A percentile compares a stretch with the other conserved stretches of the same genome.
phyloP scores from a whole-genome alignment of 257 asterid species.

The Buddleja alternifolia region DNA sequence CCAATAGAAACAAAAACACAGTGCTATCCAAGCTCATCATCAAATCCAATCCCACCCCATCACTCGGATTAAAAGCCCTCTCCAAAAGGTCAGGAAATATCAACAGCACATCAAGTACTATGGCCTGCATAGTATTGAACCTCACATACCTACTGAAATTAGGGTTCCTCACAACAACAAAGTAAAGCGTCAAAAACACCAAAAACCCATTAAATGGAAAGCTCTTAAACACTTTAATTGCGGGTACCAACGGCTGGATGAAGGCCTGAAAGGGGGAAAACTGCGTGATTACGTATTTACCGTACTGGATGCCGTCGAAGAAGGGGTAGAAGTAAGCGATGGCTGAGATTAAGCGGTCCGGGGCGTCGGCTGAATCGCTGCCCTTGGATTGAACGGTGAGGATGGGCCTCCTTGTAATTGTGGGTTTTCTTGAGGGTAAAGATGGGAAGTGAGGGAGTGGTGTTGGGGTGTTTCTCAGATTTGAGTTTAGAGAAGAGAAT shows the following conservation, averaged over 20 bases:
- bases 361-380: conserved; percentile 63
- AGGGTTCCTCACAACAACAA: conserved; percentile 83
- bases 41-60: conserved; percentile 85
- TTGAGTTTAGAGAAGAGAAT: conserved; percentile 14
- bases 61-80: conserved; percentile 77
- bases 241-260: conserved; percentile 84
- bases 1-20: conserved; percentile 83
- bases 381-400: conserved; percentile 58
- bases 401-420: conserved; percentile 31
- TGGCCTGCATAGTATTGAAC: conserved; percentile 98
- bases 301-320: conserved; percentile 96
- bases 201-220: conserved; percentile 86
- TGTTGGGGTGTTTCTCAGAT: conserved; percentile 12
- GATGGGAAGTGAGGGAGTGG: conserved; percentile 28
- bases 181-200: conserved; percentile 80
- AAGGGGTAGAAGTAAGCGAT: conserved; percentile 89
- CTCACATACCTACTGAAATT: conserved; percentile 92
- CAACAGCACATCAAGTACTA: conserved; percentile 90
- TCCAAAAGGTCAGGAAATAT: conserved; percentile 93
- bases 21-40: conserved; percentile 96
- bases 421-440: conserved; percentile 31
- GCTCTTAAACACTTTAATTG: conserved; percentile 83
- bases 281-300: conserved; percentile 78
- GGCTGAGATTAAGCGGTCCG: conserved; percentile 90
- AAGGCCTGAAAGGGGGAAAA: conserved; percentile 67